These are phyloP conservation scores for Excoecaria cochinchinensis DNA, from an alignment of 345 rosid species.

Conservation along the genomic window DNA sequence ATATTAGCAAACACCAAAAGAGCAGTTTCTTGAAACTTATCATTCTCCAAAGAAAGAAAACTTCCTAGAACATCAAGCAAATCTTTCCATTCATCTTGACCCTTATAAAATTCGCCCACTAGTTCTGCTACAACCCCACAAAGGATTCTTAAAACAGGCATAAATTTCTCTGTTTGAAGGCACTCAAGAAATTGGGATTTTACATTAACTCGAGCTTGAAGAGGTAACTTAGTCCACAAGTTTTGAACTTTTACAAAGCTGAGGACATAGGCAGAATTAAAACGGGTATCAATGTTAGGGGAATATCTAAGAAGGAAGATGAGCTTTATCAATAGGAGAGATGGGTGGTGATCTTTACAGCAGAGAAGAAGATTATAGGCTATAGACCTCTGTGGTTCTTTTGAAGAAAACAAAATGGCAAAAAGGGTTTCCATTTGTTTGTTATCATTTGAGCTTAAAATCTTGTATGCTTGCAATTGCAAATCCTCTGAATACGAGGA, in stretches of 20 bases:
- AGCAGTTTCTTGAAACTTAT: conserved; percentile 11
- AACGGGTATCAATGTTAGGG: neutral
- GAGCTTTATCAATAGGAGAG: conserved; percentile 8
- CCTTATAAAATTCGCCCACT: neutral
- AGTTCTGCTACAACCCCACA: conserved; percentile 6
- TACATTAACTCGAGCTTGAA: neutral
- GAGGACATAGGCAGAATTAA: conserved; percentile 3
- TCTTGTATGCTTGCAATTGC: conserved; percentile 3
- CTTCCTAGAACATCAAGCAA: conserved; percentile 7
- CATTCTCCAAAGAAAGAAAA: neutral
- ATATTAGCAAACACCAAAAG: conserved; percentile 10
- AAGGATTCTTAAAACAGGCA: conserved; percentile 2
- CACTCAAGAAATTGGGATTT: conserved; percentile 7
- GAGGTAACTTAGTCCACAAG: conserved; percentile 18
- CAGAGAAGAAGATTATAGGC: conserved; percentile 3
- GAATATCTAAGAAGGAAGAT: conserved; percentile 3
- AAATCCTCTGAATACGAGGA: neutral
- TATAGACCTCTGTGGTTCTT: conserved; percentile 12
- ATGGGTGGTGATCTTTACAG: too few species aligned
- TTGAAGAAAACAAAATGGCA: neutral
- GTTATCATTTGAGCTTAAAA: neutral
- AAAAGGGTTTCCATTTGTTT: conserved; percentile 16
- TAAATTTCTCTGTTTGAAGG: neutral
- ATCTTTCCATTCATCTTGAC: conserved; percentile 7
- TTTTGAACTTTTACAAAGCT: conserved; percentile 6